Conservation (phyloP, 768 basidiomycete species). For the Auricularia auricula-judae region DNA sequence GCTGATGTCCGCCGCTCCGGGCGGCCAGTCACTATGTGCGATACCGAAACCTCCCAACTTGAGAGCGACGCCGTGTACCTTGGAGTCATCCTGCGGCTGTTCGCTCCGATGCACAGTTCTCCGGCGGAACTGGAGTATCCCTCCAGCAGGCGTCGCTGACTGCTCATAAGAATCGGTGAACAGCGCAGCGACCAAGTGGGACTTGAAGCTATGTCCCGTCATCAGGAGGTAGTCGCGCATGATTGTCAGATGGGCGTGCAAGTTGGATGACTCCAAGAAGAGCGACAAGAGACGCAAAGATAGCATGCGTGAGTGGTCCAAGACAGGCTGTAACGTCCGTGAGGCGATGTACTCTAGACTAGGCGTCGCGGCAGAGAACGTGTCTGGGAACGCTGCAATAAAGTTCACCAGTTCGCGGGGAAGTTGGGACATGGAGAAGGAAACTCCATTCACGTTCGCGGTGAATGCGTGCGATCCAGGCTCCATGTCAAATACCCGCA, state of each 20-base stretch:
- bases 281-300: conserved; percentile 56
- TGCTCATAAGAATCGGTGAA: conserved; percentile 61
- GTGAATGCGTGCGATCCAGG: conserved; percentile 34
- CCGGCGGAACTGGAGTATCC: conserved; percentile 11
- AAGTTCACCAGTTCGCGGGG: conserved; percentile 32
- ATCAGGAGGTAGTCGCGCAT: conserved; percentile 69
- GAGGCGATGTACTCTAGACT: conserved; percentile 50
- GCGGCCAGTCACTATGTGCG: conserved; percentile 52
- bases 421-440: conserved; percentile 13
- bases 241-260: conserved; percentile 55
- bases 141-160: neutral
- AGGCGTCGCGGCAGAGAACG: conserved; percentile 53
- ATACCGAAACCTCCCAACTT: conserved; percentile 11
- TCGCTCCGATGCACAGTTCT: conserved; percentile 16
- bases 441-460: neutral
- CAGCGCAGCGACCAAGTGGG: conserved; percentile 55
- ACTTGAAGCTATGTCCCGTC: conserved; percentile 61
- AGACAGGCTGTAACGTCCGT: conserved; percentile 50
- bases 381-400: conserved; percentile 43
- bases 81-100: conserved; percentile 18
- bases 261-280: conserved; percentile 51
- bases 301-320: conserved; percentile 50
- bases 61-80: conserved; percentile 2
- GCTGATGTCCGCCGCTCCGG: conserved; percentile 73
- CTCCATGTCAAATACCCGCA: conserved; percentile 54